Conservation (phyloP, 2,329 filamentous ascomycete genomes). For the Diaporthe sp. region DNA sequence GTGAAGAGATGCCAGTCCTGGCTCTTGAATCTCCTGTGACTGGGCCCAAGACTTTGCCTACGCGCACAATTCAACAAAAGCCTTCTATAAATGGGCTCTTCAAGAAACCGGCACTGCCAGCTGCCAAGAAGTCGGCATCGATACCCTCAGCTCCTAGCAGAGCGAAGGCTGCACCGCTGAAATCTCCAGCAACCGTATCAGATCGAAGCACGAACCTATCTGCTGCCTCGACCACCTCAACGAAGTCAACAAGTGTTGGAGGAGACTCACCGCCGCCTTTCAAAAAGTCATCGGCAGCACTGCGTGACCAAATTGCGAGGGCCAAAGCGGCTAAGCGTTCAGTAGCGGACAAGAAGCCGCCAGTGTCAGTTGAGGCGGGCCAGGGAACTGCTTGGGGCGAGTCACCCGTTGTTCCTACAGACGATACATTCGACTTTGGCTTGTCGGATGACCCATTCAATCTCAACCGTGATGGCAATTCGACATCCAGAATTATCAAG, state of each 20-base stretch:
- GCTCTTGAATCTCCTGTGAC: constrained; percentile 51
- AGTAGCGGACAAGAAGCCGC: constrained; percentile 41
- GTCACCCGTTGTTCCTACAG: constrained; percentile 59
- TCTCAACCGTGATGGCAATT: constrained; percentile 67
- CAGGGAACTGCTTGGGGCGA: constrained; percentile 41
- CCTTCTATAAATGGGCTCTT: constrained; percentile 67
- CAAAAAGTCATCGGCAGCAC: constrained; percentile 79
- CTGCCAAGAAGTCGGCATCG: constrained; percentile 48
- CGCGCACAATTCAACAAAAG: constrained; percentile 61
- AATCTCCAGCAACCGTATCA: constrained; percentile 52
- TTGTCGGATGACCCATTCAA: constrained; percentile 78
- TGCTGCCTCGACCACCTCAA: constrained; percentile 53
- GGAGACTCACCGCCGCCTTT: constrained; percentile 50
- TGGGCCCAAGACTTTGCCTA: constrained; percentile 61
- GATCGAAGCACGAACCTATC: constrained; percentile 52
- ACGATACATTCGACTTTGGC: constrained; percentile 69
- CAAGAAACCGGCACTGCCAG: constrained; percentile 66
- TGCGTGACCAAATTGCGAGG: constrained; percentile 93
- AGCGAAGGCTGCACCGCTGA: constrained; percentile 54
- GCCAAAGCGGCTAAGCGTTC: constrained; percentile 85
- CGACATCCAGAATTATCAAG: constrained; percentile 75
- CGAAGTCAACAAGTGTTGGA: constrained; percentile 47
- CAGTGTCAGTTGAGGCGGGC: constrained; percentile 40
- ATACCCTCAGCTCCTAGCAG: constrained; percentile 51
- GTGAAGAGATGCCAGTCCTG: constrained; percentile 52